Evolutionary conservation across 1,284 basidiomycete species (phyloP).

Genomic region (Pseudozyma hubeiensis): DNA sequence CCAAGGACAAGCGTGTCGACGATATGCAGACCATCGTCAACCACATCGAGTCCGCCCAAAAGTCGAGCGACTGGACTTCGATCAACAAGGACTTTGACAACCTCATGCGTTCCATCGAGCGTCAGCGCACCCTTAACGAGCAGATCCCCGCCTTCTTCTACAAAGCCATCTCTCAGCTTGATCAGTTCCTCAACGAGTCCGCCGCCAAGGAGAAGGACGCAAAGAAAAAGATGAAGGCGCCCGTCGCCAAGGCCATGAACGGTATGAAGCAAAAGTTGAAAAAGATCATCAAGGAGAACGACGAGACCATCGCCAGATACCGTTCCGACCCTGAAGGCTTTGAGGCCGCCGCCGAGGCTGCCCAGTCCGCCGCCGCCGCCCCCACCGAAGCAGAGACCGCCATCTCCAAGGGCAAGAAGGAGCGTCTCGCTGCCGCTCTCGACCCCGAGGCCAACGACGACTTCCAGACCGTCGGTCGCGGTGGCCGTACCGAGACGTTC

Average conservation of each 20-base stretch:
- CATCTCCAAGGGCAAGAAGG: constrained; percentile 72
- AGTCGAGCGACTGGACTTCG: constrained; percentile 91
- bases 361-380: constrained; percentile 70
- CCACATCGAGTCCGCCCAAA: constrained; percentile 91
- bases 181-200: constrained; percentile 80
- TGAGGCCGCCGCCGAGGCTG: constrained; percentile 73
- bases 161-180: constrained; percentile 80
- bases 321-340: constrained; percentile 83
- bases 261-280: constrained; percentile 97
- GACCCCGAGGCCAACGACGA: constrained; percentile 74
- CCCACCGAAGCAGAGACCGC: constrained; percentile 71
- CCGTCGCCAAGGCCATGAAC: constrained; percentile 91
- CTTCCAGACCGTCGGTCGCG: constrained; percentile 92
- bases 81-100: constrained; percentile 94
- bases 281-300: constrained; percentile 90
- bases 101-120: constrained; percentile 86
- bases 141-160: constrained; percentile 89
- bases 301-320: constrained; percentile 82
- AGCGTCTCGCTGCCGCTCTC: constrained; percentile 64
- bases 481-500: constrained; percentile 84
- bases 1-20: constrained; percentile 84
- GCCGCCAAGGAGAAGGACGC: constrained; percentile 81
- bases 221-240: constrained; percentile 94
- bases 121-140: constrained; percentile 85
- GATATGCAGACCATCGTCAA: constrained; percentile 89